Base-by-base conservation (phyloP, 805 yeast species). In the Isabelozyma gotoi region DNA sequence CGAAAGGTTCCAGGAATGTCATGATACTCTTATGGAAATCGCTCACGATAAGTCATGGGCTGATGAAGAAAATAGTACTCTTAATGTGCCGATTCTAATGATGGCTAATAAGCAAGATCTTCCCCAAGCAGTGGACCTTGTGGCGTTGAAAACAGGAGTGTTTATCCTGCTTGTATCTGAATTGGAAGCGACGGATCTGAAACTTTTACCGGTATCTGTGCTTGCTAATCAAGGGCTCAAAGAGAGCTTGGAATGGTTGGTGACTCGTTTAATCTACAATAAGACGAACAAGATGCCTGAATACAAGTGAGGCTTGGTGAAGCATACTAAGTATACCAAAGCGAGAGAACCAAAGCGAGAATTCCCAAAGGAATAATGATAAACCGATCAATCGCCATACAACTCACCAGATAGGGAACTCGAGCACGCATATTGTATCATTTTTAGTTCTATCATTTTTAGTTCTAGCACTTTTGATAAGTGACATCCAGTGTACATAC, bases 21-120 rank as follows among this genome's bases (percentile, higher is more conserved):
- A 81, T 51, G 80, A 79, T 18, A 82, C 84, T 2, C 69, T 90
- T 42, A 63, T 73, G 37, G 70, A 67, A n/a, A 69, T 73, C 10
- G 64, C 75, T 4, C 66, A 64, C 51, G 72, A 71, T 56, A 61
- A 65, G 38, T 59, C 63, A 36, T 82, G 89, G 59, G 39, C 18
- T 17, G 45, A 44, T 34, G 45, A 48, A 35, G 55, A 52, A 14
- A 27, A 43, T 12, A 42, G 75, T 29, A 43, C 33, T 10, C 90
- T 67, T 44, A 72, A 95, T 21, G 84, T 90, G 14, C 99, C 98
- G 1, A 81, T 92, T 7, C 72, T 92, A 44, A 92, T 92, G 97
- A 73, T 92, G 57, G 98, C 97, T 6, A 92, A 94, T 63, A 94
- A 94, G 62, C 97, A 91, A 68, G 98, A 94, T 53, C 61, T 71